Percentiles rank a stretch among this genome's conserved stretches.
Evolutionary conservation across 106 monocot species (phyloP).

Genomic region (Amphibolis antarctica): DNA sequence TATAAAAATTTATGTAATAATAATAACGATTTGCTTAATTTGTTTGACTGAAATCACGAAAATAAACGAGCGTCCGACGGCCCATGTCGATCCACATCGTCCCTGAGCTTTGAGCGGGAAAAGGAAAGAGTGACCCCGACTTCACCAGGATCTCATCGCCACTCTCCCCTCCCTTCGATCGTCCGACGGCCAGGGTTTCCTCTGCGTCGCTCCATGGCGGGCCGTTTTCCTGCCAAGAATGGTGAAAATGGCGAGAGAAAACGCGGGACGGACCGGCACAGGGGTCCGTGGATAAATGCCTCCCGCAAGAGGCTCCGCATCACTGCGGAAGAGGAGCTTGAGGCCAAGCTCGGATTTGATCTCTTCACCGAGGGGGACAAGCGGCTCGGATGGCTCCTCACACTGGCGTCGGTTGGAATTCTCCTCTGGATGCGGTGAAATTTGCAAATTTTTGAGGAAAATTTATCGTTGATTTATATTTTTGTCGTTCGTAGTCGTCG

Average conservation of each 20-base stretch:
- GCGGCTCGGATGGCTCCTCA: slow-evolving; percentile 95
- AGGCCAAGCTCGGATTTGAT: slow-evolving; percentile 67
- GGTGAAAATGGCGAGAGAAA: slow-evolving; percentile 33
- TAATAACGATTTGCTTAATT: too few species aligned
- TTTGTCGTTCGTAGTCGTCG: slow-evolving; percentile 44
- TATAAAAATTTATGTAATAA: too few species aligned
- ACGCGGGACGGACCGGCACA: slow-evolving; percentile 30
- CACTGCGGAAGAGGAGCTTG: slow-evolving; percentile 67
- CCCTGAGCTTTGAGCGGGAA: neutral
- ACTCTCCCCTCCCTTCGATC: neutral
- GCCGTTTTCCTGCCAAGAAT: slow-evolving; percentile 16
- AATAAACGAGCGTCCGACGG: too few species aligned
- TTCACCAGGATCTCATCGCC: neutral
- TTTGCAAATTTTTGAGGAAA: neutral
- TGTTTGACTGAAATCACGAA: too few species aligned
- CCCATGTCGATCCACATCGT: too few species aligned
- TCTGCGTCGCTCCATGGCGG: neutral
- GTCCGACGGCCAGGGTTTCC: neutral
- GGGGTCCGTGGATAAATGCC: slow-evolving; percentile 12
- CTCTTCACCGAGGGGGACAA: slow-evolving; percentile 78
- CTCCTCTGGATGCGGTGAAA: neutral
- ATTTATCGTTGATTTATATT: neutral
- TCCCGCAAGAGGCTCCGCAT: slow-evolving; percentile 69
- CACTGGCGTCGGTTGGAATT: slow-evolving; percentile 47
- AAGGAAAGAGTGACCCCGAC: neutral